Conservation (phyloP, 352 stramenopile genomes). For the Phytophthora parvispora region DNA sequence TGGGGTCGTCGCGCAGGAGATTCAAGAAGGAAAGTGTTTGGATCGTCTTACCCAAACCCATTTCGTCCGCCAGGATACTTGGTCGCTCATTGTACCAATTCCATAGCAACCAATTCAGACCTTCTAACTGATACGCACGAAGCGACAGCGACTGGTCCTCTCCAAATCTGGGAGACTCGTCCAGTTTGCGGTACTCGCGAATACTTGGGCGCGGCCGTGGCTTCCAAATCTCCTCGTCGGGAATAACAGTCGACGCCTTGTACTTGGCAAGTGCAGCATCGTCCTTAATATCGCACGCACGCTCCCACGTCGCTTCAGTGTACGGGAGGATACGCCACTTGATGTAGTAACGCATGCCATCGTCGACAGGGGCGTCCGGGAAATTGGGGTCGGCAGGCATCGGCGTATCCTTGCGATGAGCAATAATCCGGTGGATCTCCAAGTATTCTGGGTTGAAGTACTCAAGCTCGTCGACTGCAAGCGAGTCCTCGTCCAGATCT, state of each 20-base stretch:
- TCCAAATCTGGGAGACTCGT: constrained; percentile 81
- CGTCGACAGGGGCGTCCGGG: constrained; percentile 84
- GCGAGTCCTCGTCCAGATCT: constrained; percentile 42
- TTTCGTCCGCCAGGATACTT: constrained; percentile 92
- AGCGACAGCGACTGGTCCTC: constrained; percentile 78
- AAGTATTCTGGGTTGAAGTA: constrained; percentile 94
- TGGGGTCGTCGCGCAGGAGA: constrained; percentile 91
- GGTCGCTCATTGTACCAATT: constrained; percentile 93
- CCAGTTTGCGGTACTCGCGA: constrained; percentile 89
- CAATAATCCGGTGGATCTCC: constrained; percentile 91
- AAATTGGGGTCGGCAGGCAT: constrained; percentile 60
- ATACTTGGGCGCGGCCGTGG: constrained; percentile 71
- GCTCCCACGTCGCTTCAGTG: constrained; percentile 90
- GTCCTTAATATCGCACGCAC: constrained; percentile 88
- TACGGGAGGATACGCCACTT: constrained; percentile 92
- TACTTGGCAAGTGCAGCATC: constrained; percentile 87
- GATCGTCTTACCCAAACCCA: constrained; percentile 96
- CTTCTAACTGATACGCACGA: constrained; percentile 89
- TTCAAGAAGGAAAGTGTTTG: constrained; percentile 96
- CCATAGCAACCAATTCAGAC: constrained; percentile 91
- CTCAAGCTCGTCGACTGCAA: constrained; percentile 67
- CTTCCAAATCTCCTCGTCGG: constrained; percentile 71
- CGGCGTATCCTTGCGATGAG: constrained; percentile 74
- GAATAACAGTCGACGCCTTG: constrained; percentile 61
- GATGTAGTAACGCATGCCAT: constrained; percentile 86